A percentile compares a stretch with the other conserved stretches of the same genome.
Evolutionary conservation across 176 grass and related monocot genomes (phyloP).

Genomic region (Lolium rigidum): DNA sequence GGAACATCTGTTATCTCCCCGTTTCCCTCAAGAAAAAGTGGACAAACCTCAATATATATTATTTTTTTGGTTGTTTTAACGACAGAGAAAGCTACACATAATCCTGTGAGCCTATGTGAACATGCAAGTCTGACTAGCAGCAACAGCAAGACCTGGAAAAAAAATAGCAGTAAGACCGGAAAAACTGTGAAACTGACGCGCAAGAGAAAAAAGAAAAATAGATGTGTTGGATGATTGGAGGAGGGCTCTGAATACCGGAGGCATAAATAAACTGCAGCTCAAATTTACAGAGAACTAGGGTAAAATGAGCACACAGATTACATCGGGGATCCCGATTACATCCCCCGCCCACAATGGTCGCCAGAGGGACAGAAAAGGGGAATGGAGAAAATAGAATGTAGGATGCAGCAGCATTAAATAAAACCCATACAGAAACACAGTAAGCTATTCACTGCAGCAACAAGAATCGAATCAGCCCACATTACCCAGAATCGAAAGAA

Average conservation of each 20-base stretch:
- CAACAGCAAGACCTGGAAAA: not conserved
- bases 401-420: constrained; percentile 37
- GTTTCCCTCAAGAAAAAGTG: constrained; percentile 23
- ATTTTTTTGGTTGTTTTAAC: not conserved
- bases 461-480: constrained; percentile 28
- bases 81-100: not conserved
- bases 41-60: constrained; percentile 6
- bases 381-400: not conserved
- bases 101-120: not conserved
- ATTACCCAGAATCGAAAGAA: constrained; percentile 27
- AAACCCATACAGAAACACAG: constrained; percentile 39
- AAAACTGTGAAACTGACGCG: not conserved
- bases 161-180: no score
- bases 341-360: not conserved
- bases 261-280: not conserved
- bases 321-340: no score
- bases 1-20: constrained; percentile 4
- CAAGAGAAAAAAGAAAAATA: not conserved
- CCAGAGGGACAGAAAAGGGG: not conserved
- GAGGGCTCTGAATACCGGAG: not conserved
- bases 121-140: not conserved
- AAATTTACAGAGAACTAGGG: not conserved
- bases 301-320: no score
- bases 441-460: not conserved
- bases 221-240: not conserved